Evolutionary conservation across 2,329 filamentous ascomycete species (phyloP), one percentile per base, ranked within the genome.

Genomic region (Diplodia corticola): DNA sequence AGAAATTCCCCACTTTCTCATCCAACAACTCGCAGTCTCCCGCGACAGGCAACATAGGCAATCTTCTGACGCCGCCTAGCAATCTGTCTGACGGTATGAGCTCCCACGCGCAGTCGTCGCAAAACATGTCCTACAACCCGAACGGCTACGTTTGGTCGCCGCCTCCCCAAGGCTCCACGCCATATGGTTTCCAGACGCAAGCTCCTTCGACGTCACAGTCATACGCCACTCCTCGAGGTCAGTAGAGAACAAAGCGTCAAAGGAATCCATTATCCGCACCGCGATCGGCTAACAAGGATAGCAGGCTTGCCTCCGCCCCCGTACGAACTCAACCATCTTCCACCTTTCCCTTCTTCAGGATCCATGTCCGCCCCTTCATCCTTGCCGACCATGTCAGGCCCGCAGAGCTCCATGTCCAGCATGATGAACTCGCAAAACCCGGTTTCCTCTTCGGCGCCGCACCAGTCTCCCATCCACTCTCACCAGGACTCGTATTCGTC

Each of bases 231-330:
- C 75, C 81, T 44, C 75, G 77, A 28, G 80, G 84, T 70, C 83
- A 82, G 71, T 78, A 84, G 24, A 40, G 30, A 60, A 65, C 53
- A 65, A 65, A 65, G 53, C 35, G 26, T 59, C 40, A 57, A 65
- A 59, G 51, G 44, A 65, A 24, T 13, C n/a, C 9, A 30, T 44
- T n/a, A n/a, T 28, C n/a, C 48, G 20, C 37, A 30, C 22, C 53
- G 20, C 48, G 26, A 55, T 64, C 63, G 33, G 53, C 63, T 65
- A 55, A 65, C 63, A 57, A 65, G 63, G 53, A 50, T 49, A 28
- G 87, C 92, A 73, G 84, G 83, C 57, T 81, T 93, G 64, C 85
- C 90, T 68, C 83, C 86, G 64, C 87, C 89, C 67, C 84, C 89
- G 6, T 92, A 89, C 77, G 89, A 91, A 69, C 82, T 87, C 68